A percentile compares a stretch with the other conserved stretches of the same genome.
Evolutionary conservation across 2,329 filamentous ascomycete genomes (phyloP).

Genomic region (Hypomyces rosellus): DNA sequence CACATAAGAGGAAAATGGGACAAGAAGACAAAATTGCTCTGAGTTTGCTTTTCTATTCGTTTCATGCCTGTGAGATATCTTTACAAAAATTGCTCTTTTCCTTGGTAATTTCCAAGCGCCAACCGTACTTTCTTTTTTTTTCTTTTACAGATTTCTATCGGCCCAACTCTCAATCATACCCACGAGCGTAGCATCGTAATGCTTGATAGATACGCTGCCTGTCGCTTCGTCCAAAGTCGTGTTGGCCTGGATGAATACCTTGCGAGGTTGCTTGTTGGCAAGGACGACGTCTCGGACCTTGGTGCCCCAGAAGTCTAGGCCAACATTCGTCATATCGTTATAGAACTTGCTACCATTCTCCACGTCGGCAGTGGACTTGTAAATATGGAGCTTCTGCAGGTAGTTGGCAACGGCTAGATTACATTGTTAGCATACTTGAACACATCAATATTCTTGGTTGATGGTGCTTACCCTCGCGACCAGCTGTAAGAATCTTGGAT

Average conservation of each 20-base stretch:
- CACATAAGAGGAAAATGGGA: too few relatives aligned
- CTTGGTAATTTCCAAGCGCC: not conserved
- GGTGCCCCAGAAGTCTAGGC: conserved; percentile 73
- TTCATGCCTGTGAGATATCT: not conserved
- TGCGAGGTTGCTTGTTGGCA: conserved; percentile 72
- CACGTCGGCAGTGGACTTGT: conserved; percentile 84
- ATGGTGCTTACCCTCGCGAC: conserved; percentile 53
- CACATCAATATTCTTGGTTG: too few relatives aligned
- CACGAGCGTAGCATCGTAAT: conserved; percentile 75
- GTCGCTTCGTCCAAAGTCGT: conserved; percentile 64
- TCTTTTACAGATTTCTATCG: conserved; percentile 47
- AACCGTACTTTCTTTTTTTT: conserved; percentile 13
- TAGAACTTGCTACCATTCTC: conserved; percentile 74
- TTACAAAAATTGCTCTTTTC: not conserved
- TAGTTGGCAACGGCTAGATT: conserved; percentile 69
- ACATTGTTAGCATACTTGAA: conserved; percentile 18
- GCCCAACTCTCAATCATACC: conserved; percentile 82
- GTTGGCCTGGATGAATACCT: conserved; percentile 92
- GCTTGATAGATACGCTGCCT: conserved; percentile 68
- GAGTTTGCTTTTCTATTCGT: not conserved
- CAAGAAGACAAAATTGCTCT: not conserved
- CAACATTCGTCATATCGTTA: conserved; percentile 74
- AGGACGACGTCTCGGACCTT: conserved; percentile 72
- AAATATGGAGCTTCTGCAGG: conserved; percentile 86
- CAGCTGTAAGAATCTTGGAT: conserved; percentile 76